These are phyloP conservation scores for Wickerhamomyces rabaulensis DNA, from an alignment of 805 yeast species.

Conservation along the genomic window DNA sequence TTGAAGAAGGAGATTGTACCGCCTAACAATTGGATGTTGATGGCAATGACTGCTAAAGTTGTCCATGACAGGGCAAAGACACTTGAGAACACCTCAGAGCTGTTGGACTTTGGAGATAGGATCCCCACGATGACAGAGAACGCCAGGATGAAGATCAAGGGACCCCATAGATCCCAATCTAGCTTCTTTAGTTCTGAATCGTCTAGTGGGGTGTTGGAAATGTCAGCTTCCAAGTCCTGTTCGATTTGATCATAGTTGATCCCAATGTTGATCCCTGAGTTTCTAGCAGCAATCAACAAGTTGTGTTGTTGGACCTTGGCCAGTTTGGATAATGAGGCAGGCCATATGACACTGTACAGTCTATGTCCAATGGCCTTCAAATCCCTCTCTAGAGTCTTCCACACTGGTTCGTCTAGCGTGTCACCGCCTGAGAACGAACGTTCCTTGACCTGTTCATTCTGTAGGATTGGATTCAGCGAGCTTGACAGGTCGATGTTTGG, in stretches of 20 bases:
- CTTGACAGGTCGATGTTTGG: constrained; percentile 28
- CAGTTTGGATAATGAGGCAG: constrained; percentile 26
- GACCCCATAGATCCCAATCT: constrained; percentile 72
- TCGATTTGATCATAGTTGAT: constrained; percentile 24
- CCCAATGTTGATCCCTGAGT: constrained; percentile 26
- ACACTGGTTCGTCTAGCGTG: constrained; percentile 67
- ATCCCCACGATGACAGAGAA: constrained; percentile 44
- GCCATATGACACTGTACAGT: constrained; percentile 39
- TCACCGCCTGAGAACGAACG: constrained; percentile 52
- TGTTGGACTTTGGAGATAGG: constrained; percentile 24
- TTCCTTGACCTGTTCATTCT: constrained; percentile 24
- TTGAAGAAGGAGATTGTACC: constrained; percentile 60
- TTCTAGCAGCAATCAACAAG: constrained; percentile 23
- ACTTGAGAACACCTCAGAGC: constrained; percentile 56
- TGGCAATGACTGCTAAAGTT: constrained; percentile 53
- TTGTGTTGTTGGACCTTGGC: constrained; percentile 28
- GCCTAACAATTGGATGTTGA: constrained; percentile 59
- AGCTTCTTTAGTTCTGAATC: constrained; percentile 24
- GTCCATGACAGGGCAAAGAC: constrained; percentile 61
- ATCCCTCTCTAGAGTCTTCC: constrained; percentile 46
- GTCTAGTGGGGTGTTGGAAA: constrained; percentile 19
- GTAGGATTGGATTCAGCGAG: constrained; percentile 26
- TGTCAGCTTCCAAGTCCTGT: constrained; percentile 24
- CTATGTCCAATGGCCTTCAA: constrained; percentile 37
- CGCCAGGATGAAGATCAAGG: constrained; percentile 53